Evolutionary conservation across 2,329 filamentous ascomycete species (phyloP).

Genomic region (Talaromyces sp.): DNA sequence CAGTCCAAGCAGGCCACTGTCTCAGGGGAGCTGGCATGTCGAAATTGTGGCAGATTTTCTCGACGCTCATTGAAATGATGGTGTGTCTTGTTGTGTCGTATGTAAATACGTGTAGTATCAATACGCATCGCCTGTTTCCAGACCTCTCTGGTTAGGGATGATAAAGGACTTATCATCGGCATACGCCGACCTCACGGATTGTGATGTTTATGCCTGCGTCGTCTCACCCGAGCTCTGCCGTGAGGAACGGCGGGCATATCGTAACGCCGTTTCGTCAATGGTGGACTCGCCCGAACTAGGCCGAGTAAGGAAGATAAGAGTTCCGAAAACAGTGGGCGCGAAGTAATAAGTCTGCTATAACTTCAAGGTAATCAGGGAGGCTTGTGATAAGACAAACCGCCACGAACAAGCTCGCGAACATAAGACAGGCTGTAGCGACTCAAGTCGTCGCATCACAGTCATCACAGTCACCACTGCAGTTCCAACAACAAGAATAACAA

Average conservation of each 20-base stretch:
- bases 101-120: not conserved
- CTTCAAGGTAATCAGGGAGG: not conserved
- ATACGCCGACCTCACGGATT: not conserved
- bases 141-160: not conserved
- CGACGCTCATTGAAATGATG: too few relatives aligned
- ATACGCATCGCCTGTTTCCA: not conserved
- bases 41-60: not conserved
- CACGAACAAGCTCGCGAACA: not conserved
- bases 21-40: not conserved
- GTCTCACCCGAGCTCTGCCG: not conserved
- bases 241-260: not conserved
- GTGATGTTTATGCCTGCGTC: not conserved
- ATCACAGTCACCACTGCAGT: not conserved
- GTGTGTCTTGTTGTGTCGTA: not conserved
- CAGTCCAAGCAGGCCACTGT: not conserved
- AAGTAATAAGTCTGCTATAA: not conserved
- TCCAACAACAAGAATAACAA: not conserved
- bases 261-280: not conserved
- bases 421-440: not conserved
- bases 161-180: not conserved
- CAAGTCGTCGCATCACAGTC: not conserved
- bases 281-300: not conserved
- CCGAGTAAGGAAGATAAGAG: not conserved
- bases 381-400: not conserved
- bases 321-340: not conserved